Evolutionary conservation across 2,329 filamentous ascomycete species (phyloP).

Genomic region (Plenodomus biglobosus): DNA sequence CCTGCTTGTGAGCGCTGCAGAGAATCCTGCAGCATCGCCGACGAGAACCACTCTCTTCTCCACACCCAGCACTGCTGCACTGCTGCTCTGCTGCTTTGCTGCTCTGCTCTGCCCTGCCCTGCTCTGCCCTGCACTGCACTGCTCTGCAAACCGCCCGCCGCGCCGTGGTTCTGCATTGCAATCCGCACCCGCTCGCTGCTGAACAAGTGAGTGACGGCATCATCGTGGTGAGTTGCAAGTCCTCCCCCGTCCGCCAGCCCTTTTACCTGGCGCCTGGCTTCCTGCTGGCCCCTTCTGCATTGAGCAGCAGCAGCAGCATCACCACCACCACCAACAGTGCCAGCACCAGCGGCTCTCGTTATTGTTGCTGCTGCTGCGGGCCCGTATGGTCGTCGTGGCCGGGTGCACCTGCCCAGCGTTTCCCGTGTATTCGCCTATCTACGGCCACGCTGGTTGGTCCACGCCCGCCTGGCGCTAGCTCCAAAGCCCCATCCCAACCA

Average conservation of each 20-base stretch:
- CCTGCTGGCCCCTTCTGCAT: constrained; percentile 7
- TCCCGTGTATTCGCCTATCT: constrained; percentile 46
- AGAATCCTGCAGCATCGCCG: constrained; percentile 43
- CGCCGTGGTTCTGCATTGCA: background rate
- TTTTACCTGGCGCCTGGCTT: constrained; percentile 5
- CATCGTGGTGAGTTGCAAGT: constrained; percentile 20
- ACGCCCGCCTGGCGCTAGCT: constrained; percentile 34
- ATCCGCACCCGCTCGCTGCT: constrained; percentile 29
- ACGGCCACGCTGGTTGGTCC: constrained; percentile 36
- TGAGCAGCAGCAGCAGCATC: constrained; percentile 1
- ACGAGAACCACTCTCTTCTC: constrained; percentile 37
- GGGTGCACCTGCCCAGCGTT: constrained; percentile 21
- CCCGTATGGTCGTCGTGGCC: constrained; percentile 14
- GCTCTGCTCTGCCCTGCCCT: too few relatives aligned
- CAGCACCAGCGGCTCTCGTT: too few relatives aligned
- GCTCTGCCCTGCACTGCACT: constrained; percentile 10
- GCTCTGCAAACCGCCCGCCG: constrained; percentile 2
- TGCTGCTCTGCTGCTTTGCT: constrained; percentile 10
- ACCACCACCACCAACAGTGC: too few relatives aligned
- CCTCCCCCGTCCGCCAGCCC: background rate
- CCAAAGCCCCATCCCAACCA: constrained; percentile 46
- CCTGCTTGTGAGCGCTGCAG: constrained; percentile 42
- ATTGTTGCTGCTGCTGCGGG: background rate
- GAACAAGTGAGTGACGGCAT: constrained; percentile 20
- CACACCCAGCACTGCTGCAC: constrained; percentile 22